Base-by-base conservation (phyloP, 768 basidiomycete species). In the Pulveroboletus sp. region DNA sequence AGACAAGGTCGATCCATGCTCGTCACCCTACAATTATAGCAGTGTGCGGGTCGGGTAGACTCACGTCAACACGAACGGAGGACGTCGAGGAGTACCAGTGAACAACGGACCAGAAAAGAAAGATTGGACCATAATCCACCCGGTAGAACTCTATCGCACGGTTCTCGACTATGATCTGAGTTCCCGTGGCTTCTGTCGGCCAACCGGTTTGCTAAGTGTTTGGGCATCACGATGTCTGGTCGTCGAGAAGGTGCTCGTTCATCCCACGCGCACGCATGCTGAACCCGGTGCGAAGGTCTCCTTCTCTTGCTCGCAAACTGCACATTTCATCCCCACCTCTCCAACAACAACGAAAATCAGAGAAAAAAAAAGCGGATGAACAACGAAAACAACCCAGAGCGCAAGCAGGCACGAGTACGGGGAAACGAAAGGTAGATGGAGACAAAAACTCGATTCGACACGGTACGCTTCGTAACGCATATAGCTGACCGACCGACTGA, bases 251-350 rank as follows among this genome's bases (percentile, higher is more conserved):
- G n/a, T n/a, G n/a, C n/a, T n/a, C n/a, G 2, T 24, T 33, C 8
- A 37, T 56, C 55, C 11, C 56, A 57, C 57, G 31, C 51, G 32
- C 50, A 47, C 47, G 51, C 39, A 62, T 61, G 59, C 55, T 61
- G 30, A 54, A 47, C 47, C 40, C 43, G 1, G 39, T 62, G 44
- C 51, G 55, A 43, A 60, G 52, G 42, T 47, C 58, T 17, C 44
- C 46, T 8, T 44, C 53, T 2, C 39, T 62, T 14, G 43, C 39
- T 33, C 61, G 58, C 21, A 41, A 43, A 48, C 39, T 63, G 13
- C 51, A 63, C 8, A 15, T 47, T 38, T 30, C 54, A n/a, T 40
- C 60, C 6, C 40, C 46, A 15, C 39, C 44, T 9, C 49, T 49
- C 47, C 55, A 8, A 14, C 61, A 60, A 32, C 61, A 38, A 21